Evolutionary conservation across 345 rosid species (phyloP).

Genomic region (Angophora floribunda): DNA sequence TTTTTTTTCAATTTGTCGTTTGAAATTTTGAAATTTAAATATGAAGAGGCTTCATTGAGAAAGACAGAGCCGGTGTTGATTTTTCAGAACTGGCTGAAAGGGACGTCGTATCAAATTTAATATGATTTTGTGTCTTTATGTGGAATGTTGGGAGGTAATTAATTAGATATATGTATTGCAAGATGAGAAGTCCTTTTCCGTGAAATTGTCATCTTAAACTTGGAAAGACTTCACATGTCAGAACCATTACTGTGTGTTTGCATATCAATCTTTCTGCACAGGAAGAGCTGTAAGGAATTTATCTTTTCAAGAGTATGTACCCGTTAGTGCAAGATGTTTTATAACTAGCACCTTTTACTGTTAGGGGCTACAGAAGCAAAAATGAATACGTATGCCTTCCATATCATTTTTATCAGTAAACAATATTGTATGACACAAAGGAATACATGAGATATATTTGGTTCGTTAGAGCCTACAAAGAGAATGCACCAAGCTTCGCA

Average conservation of each 20-base stretch:
- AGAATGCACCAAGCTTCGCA: neutral
- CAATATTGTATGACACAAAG: neutral
- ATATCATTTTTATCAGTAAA: neutral
- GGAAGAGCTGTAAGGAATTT: neutral
- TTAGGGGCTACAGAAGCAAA: neutral
- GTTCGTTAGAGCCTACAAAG: neutral
- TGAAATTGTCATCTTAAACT: neutral
- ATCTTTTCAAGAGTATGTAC: neutral
- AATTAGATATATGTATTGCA: neutral
- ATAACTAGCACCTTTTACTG: neutral
- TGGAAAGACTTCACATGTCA: neutral
- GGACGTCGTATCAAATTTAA: neutral
- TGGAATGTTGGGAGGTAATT: neutral
- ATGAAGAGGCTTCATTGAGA: neutral
- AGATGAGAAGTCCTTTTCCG: neutral
- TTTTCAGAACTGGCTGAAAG: neutral
- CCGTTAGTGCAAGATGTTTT: neutral
- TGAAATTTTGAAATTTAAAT: neutral
- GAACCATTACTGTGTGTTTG: neutral
- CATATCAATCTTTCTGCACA: neutral
- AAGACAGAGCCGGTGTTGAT: neutral
- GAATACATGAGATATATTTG: neutral
- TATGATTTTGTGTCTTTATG: neutral
- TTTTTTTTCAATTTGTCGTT: neutral
- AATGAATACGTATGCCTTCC: neutral